phyloP scores from a whole-genome alignment of 1,139 yeast genomes.

The Blastobotrys arbuscula region DNA sequence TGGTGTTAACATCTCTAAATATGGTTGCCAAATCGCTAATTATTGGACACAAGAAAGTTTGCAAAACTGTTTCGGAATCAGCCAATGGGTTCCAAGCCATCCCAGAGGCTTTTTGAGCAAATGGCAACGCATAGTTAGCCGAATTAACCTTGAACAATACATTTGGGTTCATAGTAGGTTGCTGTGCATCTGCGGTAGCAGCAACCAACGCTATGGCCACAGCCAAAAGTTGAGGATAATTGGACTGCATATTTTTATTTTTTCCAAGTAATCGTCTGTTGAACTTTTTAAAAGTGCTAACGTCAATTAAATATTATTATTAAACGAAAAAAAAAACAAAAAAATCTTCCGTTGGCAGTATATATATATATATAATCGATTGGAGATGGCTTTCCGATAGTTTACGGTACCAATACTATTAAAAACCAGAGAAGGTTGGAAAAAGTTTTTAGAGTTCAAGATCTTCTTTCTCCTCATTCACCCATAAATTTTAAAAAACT shows the following conservation, averaged over 20 bases:
- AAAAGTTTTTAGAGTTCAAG: too few species aligned
- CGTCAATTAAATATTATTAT: background rate
- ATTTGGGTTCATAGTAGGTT: background rate
- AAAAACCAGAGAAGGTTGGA: too few species aligned
- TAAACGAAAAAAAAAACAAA: too few species aligned
- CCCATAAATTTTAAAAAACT: too few species aligned
- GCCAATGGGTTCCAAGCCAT: background rate
- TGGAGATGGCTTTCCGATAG: too few species aligned
- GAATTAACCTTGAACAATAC: background rate
- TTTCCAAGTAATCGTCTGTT: too few species aligned
- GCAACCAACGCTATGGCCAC: background rate
- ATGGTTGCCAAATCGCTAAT: conserved; percentile 2
- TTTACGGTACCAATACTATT: too few species aligned
- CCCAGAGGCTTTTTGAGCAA: background rate
- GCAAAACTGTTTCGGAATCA: background rate
- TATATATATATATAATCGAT: too few species aligned
- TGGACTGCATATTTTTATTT: background rate
- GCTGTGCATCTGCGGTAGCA: background rate
- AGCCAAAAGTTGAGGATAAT: background rate
- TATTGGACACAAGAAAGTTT: conserved; percentile 10
- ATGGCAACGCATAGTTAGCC: background rate
- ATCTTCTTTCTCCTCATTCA: too few species aligned
- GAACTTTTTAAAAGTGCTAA: background rate
- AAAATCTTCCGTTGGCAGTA: too few species aligned
- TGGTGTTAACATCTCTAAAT: background rate